A percentile compares a stretch with the other conserved stretches of the same genome.
Evolutionary conservation across 768 basidiomycete genomes (phyloP).

Genomic region (Suillus tomentosus): DNA sequence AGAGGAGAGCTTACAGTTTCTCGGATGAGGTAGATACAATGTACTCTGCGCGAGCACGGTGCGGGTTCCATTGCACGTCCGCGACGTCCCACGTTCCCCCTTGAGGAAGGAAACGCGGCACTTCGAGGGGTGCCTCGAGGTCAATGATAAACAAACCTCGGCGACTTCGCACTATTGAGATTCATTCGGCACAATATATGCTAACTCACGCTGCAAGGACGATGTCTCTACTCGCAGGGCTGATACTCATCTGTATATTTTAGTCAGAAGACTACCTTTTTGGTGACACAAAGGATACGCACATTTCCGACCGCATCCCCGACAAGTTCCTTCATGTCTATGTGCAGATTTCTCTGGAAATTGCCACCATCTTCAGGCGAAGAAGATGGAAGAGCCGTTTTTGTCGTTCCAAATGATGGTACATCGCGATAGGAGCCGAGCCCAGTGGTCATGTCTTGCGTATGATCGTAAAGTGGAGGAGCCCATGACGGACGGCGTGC

Average conservation of each 20-base stretch:
- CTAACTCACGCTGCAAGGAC: slow-evolving; percentile 80
- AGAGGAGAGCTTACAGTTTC: slow-evolving; percentile 62
- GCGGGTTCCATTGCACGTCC: slow-evolving; percentile 93
- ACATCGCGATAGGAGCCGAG: slow-evolving; percentile 35
- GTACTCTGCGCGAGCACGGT: slow-evolving; percentile 71
- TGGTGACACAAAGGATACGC: slow-evolving; percentile 31
- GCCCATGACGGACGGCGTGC: slow-evolving; percentile 38
- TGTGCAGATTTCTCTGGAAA: slow-evolving; percentile 61
- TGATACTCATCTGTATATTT: slow-evolving; percentile 79
- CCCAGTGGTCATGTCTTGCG: slow-evolving; percentile 26
- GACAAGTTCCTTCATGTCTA: slow-evolving; percentile 78
- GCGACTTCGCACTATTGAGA: slow-evolving; percentile 44
- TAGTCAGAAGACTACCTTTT: slow-evolving; percentile 14
- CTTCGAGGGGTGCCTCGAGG: slow-evolving; percentile 80
- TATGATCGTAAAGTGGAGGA: slow-evolving; percentile 28
- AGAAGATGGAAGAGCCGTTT: slow-evolving; percentile 24
- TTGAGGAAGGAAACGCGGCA: slow-evolving; percentile 94
- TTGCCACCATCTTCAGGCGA: slow-evolving; percentile 59
- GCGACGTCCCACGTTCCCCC: slow-evolving; percentile 96
- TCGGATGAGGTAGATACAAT: slow-evolving; percentile 88
- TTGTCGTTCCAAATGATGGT: slow-evolving; percentile 24
- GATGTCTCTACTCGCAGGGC: slow-evolving; percentile 84
- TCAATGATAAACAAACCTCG: slow-evolving; percentile 96
- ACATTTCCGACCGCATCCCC: slow-evolving; percentile 87
- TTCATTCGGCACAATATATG: neutral